Base-by-base conservation (phyloP, 495 filamentous ascomycete genomes). In the Parathielavia appendiculata region DNA sequence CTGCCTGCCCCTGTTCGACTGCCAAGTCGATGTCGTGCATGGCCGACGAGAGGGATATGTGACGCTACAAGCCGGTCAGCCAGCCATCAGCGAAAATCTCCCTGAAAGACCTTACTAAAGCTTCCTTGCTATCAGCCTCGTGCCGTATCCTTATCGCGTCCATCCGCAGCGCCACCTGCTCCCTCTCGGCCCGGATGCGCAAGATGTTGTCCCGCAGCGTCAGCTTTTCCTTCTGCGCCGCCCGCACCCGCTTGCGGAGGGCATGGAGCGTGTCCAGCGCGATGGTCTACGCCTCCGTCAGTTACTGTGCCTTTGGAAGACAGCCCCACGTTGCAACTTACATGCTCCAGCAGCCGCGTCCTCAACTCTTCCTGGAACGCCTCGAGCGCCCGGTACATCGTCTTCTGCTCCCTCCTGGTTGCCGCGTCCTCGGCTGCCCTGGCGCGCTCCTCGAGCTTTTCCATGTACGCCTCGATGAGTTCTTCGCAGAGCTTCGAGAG, bases 401-500 rank as follows among this genome's bases (percentile, higher is more conserved):
- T 82, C 44, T 75, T 79, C 54, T 76, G 83, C 65, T 86, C 83
- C 5, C 79, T 75, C 57, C 70, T 74, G 26, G 66, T 62, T 5
- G 70, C 69, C 14, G 67, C 32, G 39, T 78, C 74, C 32, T 78
- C 71, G 36, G 71, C 74, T 8, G 69, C 64, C 23, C 60, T 52
- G 0, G 63, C 66, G 14, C 67, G 69, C 47, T 75, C 72, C 46
- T 76, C 70, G 7, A 80, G 59, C 30, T 67, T 80, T 53, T 79
- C 68, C 11, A 81, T 59, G 30, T 71, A 75, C 5, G 69, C 79
- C 38, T 82, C 81, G 30, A 87, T 71, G 1, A 85, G 81, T 65
- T 89, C 87, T 43, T 83, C 79, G 69, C 85, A 89, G 43, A 89
- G 78, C 67, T 89, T 85, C 48, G 80, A 76, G 11, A 89, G 67